Evolutionary conservation across 2,329 filamentous ascomycete genomes (phyloP).

Genomic region (Pyrenophora teres): DNA sequence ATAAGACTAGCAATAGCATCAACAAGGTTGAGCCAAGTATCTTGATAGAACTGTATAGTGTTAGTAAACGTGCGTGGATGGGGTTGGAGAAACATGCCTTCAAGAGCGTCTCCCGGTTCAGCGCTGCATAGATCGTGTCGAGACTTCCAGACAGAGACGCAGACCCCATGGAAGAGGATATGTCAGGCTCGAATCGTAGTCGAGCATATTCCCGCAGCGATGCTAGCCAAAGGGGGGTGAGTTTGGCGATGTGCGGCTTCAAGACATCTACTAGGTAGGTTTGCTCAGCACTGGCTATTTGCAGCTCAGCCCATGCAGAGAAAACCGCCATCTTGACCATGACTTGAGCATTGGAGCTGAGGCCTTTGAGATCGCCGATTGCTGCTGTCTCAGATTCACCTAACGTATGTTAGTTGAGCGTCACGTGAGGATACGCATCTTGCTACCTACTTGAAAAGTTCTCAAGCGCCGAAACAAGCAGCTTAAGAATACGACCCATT

Average conservation of each 20-base stretch:
- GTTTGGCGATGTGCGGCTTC: constrained; percentile 82
- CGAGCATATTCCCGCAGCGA: constrained; percentile 92
- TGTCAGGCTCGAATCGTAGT: constrained; percentile 93
- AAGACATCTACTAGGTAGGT: constrained; percentile 86
- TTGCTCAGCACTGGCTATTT: constrained; percentile 92
- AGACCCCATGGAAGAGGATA: constrained; percentile 85
- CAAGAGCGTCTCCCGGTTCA: constrained; percentile 91
- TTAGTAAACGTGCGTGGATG: constrained; percentile 10
- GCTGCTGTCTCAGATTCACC: constrained; percentile 76
- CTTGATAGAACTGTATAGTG: constrained; percentile 77
- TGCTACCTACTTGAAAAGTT: constrained; percentile 73
- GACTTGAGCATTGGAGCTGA: constrained; percentile 94
- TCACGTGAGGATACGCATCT: constrained; percentile 1
- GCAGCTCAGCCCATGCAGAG: constrained; percentile 94
- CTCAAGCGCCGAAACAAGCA: constrained; percentile 85
- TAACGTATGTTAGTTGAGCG: constrained; percentile 27
- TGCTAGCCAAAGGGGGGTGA: constrained; percentile 93
- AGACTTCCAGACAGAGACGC: constrained; percentile 81
- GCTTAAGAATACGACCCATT: constrained; percentile 98
- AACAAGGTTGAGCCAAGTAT: constrained; percentile 93
- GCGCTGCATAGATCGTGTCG: constrained; percentile 90
- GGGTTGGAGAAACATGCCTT: constrained; percentile 53
- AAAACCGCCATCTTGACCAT: constrained; percentile 99
- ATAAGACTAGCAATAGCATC: constrained; percentile 97
- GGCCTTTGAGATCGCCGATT: constrained; percentile 88